Conservation (phyloP, 2,329 filamentous ascomycete species). For the Penicillium digitatum region DNA sequence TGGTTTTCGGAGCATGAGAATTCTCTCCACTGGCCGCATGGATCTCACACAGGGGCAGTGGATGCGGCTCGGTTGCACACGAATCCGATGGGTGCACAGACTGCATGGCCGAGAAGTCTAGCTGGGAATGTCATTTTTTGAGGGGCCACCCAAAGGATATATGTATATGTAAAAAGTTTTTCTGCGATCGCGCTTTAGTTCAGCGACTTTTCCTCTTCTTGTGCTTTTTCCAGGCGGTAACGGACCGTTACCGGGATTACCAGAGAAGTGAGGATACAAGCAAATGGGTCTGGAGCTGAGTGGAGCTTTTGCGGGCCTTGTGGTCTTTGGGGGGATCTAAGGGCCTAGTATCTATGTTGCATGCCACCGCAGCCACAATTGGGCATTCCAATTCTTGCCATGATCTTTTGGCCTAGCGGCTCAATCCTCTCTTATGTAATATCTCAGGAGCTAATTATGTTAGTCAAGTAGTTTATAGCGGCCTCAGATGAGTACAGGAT, state of each 20-base stretch:
- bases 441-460: no score
- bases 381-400: no score
- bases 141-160: background rate
- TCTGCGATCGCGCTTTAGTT: background rate
- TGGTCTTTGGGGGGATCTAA: no score
- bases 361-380: no score
- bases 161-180: background rate
- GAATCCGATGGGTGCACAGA: background rate
- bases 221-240: background rate
- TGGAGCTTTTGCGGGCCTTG: background rate
- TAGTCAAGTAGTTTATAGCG: no score
- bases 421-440: no score
- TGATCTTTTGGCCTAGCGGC: no score
- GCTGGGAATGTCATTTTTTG: background rate
- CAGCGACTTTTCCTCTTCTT: background rate
- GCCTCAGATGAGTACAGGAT: no score
- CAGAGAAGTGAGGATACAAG: background rate
- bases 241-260: background rate
- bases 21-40: background rate
- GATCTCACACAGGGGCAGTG: background rate
- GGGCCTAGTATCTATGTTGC: no score
- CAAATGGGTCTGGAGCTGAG: background rate
- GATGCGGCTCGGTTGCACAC: background rate
- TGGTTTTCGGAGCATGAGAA: background rate
- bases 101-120: background rate